Evolutionary conservation across 805 yeast species (phyloP), one percentile per base, ranked within the genome.

Genomic region (Ogataea zsoltii): DNA sequence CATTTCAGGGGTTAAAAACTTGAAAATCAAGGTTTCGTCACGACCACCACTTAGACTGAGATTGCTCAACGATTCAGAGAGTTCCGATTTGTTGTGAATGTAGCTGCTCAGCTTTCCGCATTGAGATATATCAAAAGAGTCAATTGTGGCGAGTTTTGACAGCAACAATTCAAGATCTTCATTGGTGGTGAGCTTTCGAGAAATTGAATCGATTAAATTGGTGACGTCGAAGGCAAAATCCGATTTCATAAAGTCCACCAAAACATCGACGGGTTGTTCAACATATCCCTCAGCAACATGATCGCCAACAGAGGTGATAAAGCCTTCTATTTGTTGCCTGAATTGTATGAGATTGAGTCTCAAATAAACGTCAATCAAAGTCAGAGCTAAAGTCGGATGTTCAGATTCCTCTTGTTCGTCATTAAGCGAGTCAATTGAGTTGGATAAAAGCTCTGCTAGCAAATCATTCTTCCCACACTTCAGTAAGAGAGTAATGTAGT

Each of bases 191-290:
- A 71, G 41, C 32, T 69, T 71, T n/a, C 56, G 38, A 46, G 56
- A 71, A 21, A 62, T 51, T 31, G 66, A 68, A 45, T 70, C 67
- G 32, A 75, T 59, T 13, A 61, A 37, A n/a, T 65, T 68, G 19
- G 62, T 66, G 59, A 15, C 62, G 56, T 14, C 75, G 50, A 41
- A 13, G 1, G 33, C 26, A 9, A 43, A 41, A 11, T 41, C 30
- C 0, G 62, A 56, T 4, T 45, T 49, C 4, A 55, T 40, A 25
- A 67, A 72, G 6, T 54, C 42, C 2, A 58, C 50, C 33, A 77
- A 44, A 3, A 74, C 48, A 1, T 50, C 41, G 12, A 74, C 51
- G 2, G 73, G 69, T 9, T 42, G 37, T 3, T 65, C 69, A 38
- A 65, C 54, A 14, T 62, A 60, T 0, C 46, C 37, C 5, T 62